Base-by-base conservation (phyloP, 371 early-diverging fungal species). In the Mortierella sp. region DNA sequence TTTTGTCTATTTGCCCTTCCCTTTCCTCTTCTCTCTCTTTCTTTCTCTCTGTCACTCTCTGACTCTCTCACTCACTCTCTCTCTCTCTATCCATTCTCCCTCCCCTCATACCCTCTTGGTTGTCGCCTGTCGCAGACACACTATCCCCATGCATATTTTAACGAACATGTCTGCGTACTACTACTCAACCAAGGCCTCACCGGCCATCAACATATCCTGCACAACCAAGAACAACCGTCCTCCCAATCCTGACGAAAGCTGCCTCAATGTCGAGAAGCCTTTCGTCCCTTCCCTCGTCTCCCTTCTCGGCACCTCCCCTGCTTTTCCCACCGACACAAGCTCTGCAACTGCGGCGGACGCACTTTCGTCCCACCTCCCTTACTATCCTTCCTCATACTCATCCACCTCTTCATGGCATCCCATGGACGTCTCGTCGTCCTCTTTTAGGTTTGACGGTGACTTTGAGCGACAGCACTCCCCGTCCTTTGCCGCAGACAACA, bases 401-500 rank as follows among this genome's bases (percentile, higher is more conserved):
- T 28, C 50, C 17, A 34, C 32, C 11, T 44, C 53, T 3, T 24
- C 54, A 3, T 63, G 52, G 41, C 39, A 55, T 19, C 52, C 53
- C 21, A 23, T 44, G 44, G 64, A 63, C 21, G 27, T 42, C 31
- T 9, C 49, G 27, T 51, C 53, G 0, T 28, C 52, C 39, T 19
- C 31, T 30, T 27, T 31, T 56, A 64, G 64, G 27, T 64, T 69
- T 19, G 69, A 69, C 6, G 34, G 37, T 11, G 62, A 69, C 57
- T 56, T 50, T 61, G 60, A 47, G 21, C 28, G 50, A 15, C 30
- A 50, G 28, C 57, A 49, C 23, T 59, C 48, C 43, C 60, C 48
- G 0, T 59, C 60, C 6, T 21, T 50, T 11, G 39, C 28, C 17
- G 57, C 61, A 31, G 61, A 69, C 31, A 56, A 61, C 21, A 27